Evolutionary conservation across 192 early-diverging fungal genomes (phyloP).

Genomic region (Coemansia sp.): DNA sequence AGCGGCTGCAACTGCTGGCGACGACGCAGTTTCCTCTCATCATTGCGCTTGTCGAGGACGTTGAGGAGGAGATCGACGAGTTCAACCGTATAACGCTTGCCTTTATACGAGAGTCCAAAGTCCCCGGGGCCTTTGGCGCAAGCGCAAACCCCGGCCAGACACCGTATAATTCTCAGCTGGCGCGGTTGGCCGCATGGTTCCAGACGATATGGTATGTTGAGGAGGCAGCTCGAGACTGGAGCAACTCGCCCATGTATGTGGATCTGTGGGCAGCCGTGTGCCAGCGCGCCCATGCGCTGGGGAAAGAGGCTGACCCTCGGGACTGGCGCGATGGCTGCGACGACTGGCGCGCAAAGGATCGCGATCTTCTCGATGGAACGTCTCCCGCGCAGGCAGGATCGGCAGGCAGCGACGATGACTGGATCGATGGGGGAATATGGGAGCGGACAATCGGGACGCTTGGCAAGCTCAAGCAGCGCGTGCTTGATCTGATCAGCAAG

Average conservation of each 20-base stretch:
- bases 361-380: conserved; percentile 20
- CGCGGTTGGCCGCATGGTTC: conserved; percentile 43
- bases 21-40: conserved; percentile 69
- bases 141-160: conserved; percentile 12
- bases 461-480: conserved; percentile 31
- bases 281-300: conserved; percentile 21
- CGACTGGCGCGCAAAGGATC: conserved; percentile 30
- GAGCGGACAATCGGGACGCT: conserved; percentile 39
- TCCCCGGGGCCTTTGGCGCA: conserved; percentile 2
- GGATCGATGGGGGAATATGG: conserved; percentile 53
- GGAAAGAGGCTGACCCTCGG: conserved; percentile 23
- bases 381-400: not conserved
- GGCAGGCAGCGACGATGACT: conserved; percentile 14
- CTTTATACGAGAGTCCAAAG: conserved; percentile 40
- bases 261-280: conserved; percentile 52
- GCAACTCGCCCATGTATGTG: conserved; percentile 39
- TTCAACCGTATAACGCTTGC: conserved; percentile 54
- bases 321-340: conserved; percentile 51
- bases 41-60: conserved; percentile 56
- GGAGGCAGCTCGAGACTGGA: conserved; percentile 51
- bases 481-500: conserved; percentile 32
- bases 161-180: conserved; percentile 31
- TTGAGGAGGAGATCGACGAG: conserved; percentile 52
- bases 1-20: conserved; percentile 60
- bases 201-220: conserved; percentile 53